These are phyloP conservation scores for Talaromyces sp. DNA, from an alignment of 2,329 filamentous ascomycete genomes.

Conservation along the genomic window DNA sequence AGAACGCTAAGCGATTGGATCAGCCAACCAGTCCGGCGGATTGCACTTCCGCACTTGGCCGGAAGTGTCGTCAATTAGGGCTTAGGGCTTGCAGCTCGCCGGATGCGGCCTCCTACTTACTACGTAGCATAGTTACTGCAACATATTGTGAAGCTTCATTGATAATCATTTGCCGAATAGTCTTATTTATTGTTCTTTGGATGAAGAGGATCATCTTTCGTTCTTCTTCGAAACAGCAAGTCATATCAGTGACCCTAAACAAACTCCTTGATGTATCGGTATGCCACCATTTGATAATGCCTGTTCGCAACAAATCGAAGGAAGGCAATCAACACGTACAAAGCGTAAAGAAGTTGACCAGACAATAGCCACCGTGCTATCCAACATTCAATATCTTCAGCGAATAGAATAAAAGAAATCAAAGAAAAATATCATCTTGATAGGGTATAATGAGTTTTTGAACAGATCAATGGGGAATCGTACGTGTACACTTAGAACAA, in stretches of 20 bases:
- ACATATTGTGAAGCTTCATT: not conserved
- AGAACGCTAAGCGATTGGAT: constrained; percentile 17
- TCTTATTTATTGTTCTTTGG: not conserved
- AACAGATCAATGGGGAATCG: constrained; percentile 5
- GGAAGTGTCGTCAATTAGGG: constrained; percentile 13
- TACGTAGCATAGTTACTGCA: not conserved
- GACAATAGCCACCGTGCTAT: not conserved
- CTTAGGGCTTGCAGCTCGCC: constrained; percentile 14
- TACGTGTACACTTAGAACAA: constrained; percentile 16
- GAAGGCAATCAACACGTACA: not conserved
- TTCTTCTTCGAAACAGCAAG: not conserved
- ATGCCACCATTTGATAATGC: not conserved
- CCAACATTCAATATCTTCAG: not conserved
- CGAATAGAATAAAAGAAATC: not conserved
- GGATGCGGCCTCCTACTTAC: not conserved
- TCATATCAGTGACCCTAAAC: not conserved
- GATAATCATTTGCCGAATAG: not conserved
- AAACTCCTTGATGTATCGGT: not conserved
- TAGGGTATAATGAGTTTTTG: constrained; percentile 16
- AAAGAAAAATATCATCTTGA: constrained; percentile 10
- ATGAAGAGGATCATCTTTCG: not conserved
- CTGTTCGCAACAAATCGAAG: not conserved
- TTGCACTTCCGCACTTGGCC: constrained; percentile 17
- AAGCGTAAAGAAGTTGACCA: not conserved
- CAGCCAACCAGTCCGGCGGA: constrained; percentile 16